Evolutionary conservation across 495 filamentous ascomycete species (phyloP), one percentile per base, ranked within the genome.

Genomic region (Rhypophila decipiens): DNA sequence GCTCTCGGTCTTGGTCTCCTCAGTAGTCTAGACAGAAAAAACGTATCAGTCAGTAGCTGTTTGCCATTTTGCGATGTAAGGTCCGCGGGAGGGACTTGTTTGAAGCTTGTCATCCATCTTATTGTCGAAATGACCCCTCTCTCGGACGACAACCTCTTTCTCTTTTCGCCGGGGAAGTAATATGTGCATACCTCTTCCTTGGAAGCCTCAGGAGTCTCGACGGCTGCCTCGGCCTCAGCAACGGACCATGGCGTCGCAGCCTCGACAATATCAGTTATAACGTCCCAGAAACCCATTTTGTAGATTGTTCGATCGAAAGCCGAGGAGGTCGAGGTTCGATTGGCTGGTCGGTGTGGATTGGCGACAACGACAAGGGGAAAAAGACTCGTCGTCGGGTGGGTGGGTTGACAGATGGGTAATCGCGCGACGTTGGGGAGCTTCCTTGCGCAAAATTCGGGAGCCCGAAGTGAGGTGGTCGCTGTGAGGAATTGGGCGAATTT

Each of bases 251-350:
- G 77, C 63, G 66, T 62, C 44, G 71, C 74, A 39, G 75, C 76
- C 62, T 77, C 73, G 56, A 76, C 59, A 55, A 79, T 63, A 63
- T 77, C 75, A 45, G 61, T 65, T 46, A 75, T 67, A 56, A 64
- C 60, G 63, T 78, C 73, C 69, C 73, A 80, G 68, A 78, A 70
- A 65, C 74, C 76, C 75, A 79, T 79, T 58, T 57, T 67, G 58
- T 13, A 9, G 35, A 8, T 53, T 50, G 39, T 35, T 52, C 49
- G 55, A 50, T 44, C 52, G 63, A 42, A 55, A 54, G 44, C 50
- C 51, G 44, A 52, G 63, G 44, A 55, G 55, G 44, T 50, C 53
- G 59, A 49, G 46, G 53, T 63, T 58, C 68, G 62, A 70, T 69
- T 71, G 70, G 67, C 61, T 63, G 58, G 57, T 55, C 47, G 39